These are phyloP conservation scores for Limonium bicolor DNA, from an alignment of 148 eudicot genomes.

Conservation along the genomic window DNA sequence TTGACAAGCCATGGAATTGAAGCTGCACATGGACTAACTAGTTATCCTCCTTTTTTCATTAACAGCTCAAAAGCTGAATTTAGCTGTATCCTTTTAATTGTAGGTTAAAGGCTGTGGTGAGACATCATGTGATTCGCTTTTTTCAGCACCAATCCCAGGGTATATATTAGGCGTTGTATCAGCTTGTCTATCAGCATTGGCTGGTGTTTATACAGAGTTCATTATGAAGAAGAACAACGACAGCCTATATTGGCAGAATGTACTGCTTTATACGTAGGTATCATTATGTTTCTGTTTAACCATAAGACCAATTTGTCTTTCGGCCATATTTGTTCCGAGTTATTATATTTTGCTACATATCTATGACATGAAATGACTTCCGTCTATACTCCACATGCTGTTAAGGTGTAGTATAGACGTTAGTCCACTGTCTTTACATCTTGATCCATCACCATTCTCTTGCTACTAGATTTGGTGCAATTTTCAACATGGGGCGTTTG, in stretches of 20 bases:
- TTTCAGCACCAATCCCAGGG: conserved; percentile 92
- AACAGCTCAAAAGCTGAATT: background rate
- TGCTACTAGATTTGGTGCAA: conserved; percentile 76
- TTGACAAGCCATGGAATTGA: background rate
- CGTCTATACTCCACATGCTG: no score
- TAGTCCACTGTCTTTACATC: no score
- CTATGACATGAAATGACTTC: no score
- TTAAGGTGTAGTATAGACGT: background rate
- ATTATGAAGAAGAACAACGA: conserved; percentile 97
- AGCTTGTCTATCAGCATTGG: conserved; percentile 96
- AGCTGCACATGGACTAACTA: background rate
- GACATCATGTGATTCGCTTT: conserved; percentile 72
- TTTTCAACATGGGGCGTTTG: conserved; percentile 82
- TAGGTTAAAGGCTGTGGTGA: conserved; percentile 96
- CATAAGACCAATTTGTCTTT: no score
- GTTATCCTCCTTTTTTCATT: background rate
- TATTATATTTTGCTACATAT: background rate
- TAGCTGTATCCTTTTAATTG: background rate
- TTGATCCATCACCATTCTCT: no score
- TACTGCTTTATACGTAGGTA: conserved; percentile 88
- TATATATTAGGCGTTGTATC: conserved; percentile 83
- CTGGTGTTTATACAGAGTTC: conserved; percentile 97
- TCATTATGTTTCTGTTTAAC: conserved; percentile 14
- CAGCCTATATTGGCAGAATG: conserved; percentile 93
- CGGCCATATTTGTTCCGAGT: no score